A percentile compares a stretch with the other conserved stretches of the same genome.
Evolutionary conservation across 108 stramenopile genomes (phyloP).

Genomic region (Nitzschia sp.): DNA sequence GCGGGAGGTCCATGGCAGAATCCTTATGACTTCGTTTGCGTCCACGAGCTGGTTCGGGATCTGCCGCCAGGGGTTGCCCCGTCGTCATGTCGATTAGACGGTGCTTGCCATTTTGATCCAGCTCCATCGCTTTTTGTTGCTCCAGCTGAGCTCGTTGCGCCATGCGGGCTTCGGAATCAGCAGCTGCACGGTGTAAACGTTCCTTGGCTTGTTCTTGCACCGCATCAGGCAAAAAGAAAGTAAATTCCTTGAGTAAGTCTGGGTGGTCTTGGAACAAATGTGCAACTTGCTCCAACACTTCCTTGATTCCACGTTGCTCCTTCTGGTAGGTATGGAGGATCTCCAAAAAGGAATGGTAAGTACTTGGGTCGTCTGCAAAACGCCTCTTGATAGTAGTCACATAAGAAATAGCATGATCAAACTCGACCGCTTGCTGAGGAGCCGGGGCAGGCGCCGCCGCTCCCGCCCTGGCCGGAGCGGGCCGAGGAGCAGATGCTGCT

Average conservation of each 20-base stretch:
- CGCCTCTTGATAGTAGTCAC: slow-evolving; percentile 93
- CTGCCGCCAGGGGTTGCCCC: slow-evolving; percentile 1
- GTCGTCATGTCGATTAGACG: slow-evolving; percentile 81
- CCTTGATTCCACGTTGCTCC: slow-evolving; percentile 93
- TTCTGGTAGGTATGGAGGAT: slow-evolving; percentile 95
- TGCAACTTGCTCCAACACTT: slow-evolving; percentile 91
- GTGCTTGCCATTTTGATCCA: slow-evolving; percentile 1
- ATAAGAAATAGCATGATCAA: slow-evolving; percentile 94
- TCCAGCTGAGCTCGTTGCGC: slow-evolving; percentile 49
- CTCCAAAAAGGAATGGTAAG: slow-evolving; percentile 89
- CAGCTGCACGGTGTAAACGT: slow-evolving; percentile 81
- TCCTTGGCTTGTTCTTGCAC: slow-evolving; percentile 93
- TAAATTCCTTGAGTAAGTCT: slow-evolving; percentile 91
- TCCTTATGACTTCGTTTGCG: slow-evolving; percentile 33
- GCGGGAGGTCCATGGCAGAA: not conserved
- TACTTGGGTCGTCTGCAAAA: slow-evolving; percentile 86
- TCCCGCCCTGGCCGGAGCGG: not conserved
- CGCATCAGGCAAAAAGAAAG: slow-evolving; percentile 93
- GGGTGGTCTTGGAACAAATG: slow-evolving; percentile 91
- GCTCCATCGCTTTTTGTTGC: slow-evolving; percentile 22
- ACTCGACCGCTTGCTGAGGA: slow-evolving; percentile 69
- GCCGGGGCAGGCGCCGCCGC: slow-evolving; percentile 28
- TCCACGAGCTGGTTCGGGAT: slow-evolving; percentile 8
- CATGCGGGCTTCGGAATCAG: slow-evolving; percentile 83
- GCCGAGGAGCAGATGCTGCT: not conserved